phyloP scores from a whole-genome alignment of 345 rosid species.

The Aquilaria sinensis region DNA sequence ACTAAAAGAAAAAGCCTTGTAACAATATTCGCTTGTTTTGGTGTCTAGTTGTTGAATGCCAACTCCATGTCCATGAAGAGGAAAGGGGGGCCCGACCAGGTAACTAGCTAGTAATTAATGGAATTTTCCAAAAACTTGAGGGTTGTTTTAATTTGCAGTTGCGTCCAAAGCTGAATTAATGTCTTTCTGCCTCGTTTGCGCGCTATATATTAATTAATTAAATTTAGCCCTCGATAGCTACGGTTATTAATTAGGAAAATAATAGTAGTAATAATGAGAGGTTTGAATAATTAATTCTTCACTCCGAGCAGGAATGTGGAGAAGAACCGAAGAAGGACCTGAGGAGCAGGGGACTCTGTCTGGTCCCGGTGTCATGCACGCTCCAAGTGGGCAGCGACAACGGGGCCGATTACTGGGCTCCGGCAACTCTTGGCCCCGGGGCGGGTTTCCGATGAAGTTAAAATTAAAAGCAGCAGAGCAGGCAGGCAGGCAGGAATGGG shows the following conservation, averaged over 20 bases:
- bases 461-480: background rate
- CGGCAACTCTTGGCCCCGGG: slow-evolving; percentile 35
- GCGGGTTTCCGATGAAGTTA: slow-evolving; percentile 38
- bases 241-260: background rate
- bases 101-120: slow-evolving; percentile 8
- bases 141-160: background rate
- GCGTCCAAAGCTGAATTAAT: too few species aligned
- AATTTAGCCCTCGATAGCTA: too few species aligned
- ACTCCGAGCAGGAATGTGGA: slow-evolving; percentile 21
- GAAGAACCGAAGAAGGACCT: slow-evolving; percentile 60
- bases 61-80: slow-evolving; percentile 58
- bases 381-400: slow-evolving; percentile 81
- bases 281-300: too few species aligned
- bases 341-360: slow-evolving; percentile 90
- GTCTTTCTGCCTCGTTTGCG: too few species aligned
- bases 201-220: background rate
- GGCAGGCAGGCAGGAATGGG: background rate
- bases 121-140: background rate
- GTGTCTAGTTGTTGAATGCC: slow-evolving; percentile 52
- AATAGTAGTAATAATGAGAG: background rate
- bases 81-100: slow-evolving; percentile 44
- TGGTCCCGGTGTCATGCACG: slow-evolving; percentile 90
- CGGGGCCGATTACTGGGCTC: slow-evolving; percentile 97
- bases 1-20: too few species aligned
- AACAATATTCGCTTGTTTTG: slow-evolving; percentile 9